Evolutionary conservation across 768 basidiomycete species (phyloP), one percentile per base, ranked within the genome.

Genomic region (Leccinum disarticulatum): DNA sequence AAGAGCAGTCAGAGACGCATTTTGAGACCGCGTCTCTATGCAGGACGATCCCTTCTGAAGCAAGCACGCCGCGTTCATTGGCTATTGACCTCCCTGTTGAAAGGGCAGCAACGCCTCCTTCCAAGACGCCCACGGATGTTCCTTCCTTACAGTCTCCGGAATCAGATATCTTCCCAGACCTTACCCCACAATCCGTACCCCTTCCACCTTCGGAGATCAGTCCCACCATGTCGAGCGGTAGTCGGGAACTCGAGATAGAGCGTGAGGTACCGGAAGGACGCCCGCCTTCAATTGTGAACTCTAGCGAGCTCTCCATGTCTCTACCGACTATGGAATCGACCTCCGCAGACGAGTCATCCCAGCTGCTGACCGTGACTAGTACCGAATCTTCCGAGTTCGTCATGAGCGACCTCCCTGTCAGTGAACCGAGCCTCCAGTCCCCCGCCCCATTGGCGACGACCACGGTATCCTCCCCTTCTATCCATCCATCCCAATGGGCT

Each of bases 401-500:
- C 28, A 62, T 67, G 64, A 64, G 61, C 22, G 72, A 64, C 62
- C 61, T 70, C 57, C 70, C 64, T 47, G 61, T 56, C 31, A 73
- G 73, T 54, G 72, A 65, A 73, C 61, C 59, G n/a, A 46, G 73
- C 41, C 5, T 74, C 5, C 70, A 68, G 14, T 75, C 76, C 3
- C 72, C 75, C 4, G 68, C 69, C 1, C 77, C 79, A 19, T 74
- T 69, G 60, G 65, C 63, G 9, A 69, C 61, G 9, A 69, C 61
- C n/a, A 64, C 69, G 70, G 19, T 81, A 75, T 61, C 79, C 67
- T 61, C 74, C 54, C 66, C 79, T 54, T 73, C 79, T 43, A 61
- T 81, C 59, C 71, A 75, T 51, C 73, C 75, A 57, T 77, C 80
- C 48, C 64, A 77, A 27, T 92, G 88, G 87, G 84, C 81, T 3